These are phyloP conservation scores for Cerrena zonata DNA, from an alignment of 1,284 basidiomycete species.

Conservation along the genomic window DNA sequence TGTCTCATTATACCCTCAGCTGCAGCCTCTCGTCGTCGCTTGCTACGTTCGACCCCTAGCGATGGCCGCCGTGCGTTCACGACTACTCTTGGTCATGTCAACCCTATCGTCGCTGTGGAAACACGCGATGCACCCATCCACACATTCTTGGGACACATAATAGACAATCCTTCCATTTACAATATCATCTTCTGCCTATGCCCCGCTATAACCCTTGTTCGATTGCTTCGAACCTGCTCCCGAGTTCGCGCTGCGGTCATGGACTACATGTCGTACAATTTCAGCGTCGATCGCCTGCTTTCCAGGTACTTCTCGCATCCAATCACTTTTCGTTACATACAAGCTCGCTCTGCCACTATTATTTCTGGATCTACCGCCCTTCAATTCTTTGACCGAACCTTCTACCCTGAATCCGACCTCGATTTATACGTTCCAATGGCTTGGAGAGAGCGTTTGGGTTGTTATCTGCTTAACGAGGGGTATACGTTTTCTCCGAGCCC, in stretches of 20 bases:
- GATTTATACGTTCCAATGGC: conserved; percentile 12
- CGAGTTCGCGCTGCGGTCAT: conserved; percentile 12
- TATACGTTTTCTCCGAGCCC: neutral
- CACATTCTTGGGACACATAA: too few relatives aligned
- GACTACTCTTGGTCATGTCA: too few relatives aligned
- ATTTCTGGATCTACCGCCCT: conserved; percentile 17
- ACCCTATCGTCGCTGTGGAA: too few relatives aligned
- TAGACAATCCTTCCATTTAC: too few relatives aligned
- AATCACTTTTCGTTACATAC: conserved; percentile 13
- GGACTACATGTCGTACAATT: conserved; percentile 19
- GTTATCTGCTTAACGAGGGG: conserved; percentile 8
- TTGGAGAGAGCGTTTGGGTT: conserved; percentile 7
- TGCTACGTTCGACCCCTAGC: too few relatives aligned
- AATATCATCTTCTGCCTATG: too few relatives aligned
- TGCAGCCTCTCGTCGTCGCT: too few relatives aligned
- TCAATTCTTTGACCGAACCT: conserved; percentile 16
- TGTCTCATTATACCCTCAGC: too few relatives aligned
- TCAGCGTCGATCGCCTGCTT: conserved; percentile 23
- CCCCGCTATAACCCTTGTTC: too few relatives aligned
- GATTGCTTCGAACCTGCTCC: conserved; percentile 20
- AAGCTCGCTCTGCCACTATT: conserved; percentile 14
- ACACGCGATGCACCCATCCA: too few relatives aligned
- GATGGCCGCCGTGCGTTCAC: too few relatives aligned
- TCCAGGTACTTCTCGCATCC: conserved; percentile 14
- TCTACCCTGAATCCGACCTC: conserved; percentile 15